These are phyloP conservation scores for Metschnikowia peoriensis DNA, from an alignment of 805 yeast genomes.

Conservation along the genomic window DNA sequence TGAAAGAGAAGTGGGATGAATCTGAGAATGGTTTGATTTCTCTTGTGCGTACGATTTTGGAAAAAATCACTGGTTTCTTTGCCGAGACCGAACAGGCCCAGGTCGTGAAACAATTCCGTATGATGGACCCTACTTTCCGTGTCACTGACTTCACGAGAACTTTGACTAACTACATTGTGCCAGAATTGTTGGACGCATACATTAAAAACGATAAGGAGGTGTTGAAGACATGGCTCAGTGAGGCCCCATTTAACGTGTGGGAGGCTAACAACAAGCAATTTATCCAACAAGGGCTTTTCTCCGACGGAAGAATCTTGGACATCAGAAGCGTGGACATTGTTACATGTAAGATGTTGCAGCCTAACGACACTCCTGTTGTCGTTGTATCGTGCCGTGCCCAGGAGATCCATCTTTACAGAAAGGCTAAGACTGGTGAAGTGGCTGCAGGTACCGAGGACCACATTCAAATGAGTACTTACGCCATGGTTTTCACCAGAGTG, in stretches of 20 bases:
- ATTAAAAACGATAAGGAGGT: conserved; percentile 84
- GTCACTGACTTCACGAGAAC: conserved; percentile 76
- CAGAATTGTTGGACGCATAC: conserved; percentile 94
- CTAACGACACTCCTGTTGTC: conserved; percentile 87
- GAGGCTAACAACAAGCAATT: conserved; percentile 90
- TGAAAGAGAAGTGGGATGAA: conserved; percentile 83
- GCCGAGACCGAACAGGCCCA: conserved; percentile 96
- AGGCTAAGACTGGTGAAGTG: conserved; percentile 86
- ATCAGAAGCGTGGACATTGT: conserved; percentile 93
- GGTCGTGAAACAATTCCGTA: conserved; percentile 81
- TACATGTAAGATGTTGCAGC: conserved; percentile 82
- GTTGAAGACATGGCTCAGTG: conserved; percentile 88
- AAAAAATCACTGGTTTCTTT: conserved; percentile 81
- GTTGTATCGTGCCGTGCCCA: conserved; percentile 96
- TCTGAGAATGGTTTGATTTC: conserved; percentile 89
- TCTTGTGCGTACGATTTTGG: conserved; percentile 72
- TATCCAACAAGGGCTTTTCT: conserved; percentile 83
- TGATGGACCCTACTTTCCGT: conserved; percentile 86
- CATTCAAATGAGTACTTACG: conserved; percentile 89
- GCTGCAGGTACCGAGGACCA: conserved; percentile 96
- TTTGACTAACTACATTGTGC: conserved; percentile 87
- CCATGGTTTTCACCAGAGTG: conserved; percentile 89
- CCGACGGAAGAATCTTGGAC: conserved; percentile 90
- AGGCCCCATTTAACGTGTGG: conserved; percentile 95
- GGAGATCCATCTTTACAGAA: conserved; percentile 86